A percentile compares a stretch with the other conserved stretches of the same genome.
Evolutionary conservation across 495 filamentous ascomycete genomes (phyloP).

Genomic region (Friedmanniomyces simplex): DNA sequence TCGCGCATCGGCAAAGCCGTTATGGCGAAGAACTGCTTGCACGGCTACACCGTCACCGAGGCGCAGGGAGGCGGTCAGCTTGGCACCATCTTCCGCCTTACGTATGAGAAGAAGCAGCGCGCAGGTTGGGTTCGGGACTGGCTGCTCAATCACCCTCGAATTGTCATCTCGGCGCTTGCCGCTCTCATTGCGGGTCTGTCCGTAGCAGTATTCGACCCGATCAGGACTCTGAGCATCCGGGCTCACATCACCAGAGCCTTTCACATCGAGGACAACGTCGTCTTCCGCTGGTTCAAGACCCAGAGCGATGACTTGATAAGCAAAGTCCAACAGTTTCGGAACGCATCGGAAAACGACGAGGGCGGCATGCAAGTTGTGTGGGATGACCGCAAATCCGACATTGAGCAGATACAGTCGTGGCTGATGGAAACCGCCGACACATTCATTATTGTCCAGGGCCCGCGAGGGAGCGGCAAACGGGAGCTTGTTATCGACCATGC

Average conservation of each 20-base stretch:
- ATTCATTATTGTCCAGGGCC: constrained; percentile 90
- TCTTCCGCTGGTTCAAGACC: constrained; percentile 71
- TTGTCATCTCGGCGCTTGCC: constrained; percentile 73
- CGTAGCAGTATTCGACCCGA: constrained; percentile 82
- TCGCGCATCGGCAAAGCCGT: constrained; percentile 57
- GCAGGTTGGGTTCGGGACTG: constrained; percentile 74
- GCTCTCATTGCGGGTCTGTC: constrained; percentile 74
- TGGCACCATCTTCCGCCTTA: constrained; percentile 66
- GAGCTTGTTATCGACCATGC: constrained; percentile 81
- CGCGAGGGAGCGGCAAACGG: constrained; percentile 80
- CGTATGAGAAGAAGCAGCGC: constrained; percentile 69
- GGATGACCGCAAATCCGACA: constrained; percentile 73
- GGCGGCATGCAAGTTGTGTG: constrained; percentile 70
- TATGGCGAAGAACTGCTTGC: constrained; percentile 86
- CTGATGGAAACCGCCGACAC: constrained; percentile 77
- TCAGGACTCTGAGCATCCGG: constrained; percentile 80
- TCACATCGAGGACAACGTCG: constrained; percentile 55
- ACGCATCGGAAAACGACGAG: constrained; percentile 27
- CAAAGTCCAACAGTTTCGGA: constrained; percentile 38
- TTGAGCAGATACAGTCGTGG: constrained; percentile 75
- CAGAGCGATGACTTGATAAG: constrained; percentile 60
- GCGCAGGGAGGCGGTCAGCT: constrained; percentile 55
- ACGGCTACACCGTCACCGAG: constrained; percentile 60
- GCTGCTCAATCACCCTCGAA: constrained; percentile 77
- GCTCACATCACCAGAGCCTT: constrained; percentile 71